Conservation (phyloP, 2,329 filamentous ascomycete genomes). For the Pseudocercospora ulei region DNA sequence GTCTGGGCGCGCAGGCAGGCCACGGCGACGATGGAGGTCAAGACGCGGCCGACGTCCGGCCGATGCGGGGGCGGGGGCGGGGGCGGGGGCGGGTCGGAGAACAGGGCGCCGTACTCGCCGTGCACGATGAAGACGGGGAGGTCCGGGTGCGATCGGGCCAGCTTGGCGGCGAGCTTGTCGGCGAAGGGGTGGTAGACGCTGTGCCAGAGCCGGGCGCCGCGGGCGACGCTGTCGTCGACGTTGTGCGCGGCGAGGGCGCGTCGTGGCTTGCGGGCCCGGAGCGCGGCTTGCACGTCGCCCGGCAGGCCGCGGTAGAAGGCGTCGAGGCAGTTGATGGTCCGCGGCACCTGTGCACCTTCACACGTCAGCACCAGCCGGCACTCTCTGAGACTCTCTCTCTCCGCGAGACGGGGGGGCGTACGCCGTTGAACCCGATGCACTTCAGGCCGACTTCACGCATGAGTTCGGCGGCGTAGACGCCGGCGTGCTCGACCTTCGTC, state of each 20-base stretch:
- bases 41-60: constrained; percentile 55
- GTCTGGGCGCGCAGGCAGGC: constrained; percentile 68
- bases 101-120: constrained; percentile 62
- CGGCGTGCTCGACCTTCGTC: constrained; percentile 27
- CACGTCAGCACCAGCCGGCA: too few species aligned
- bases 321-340: constrained; percentile 72
- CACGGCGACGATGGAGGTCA: constrained; percentile 65
- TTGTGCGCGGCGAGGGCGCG: constrained; percentile 36
- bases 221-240: constrained; percentile 46
- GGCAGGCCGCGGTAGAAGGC: constrained; percentile 59
- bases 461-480: constrained; percentile 53
- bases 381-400: too few species aligned
- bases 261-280: constrained; percentile 36
- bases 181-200: constrained; percentile 68
- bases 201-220: constrained; percentile 62
- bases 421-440: constrained; percentile 68
- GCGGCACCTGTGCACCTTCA: constrained; percentile 62
- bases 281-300: constrained; percentile 42
- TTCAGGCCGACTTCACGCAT: constrained; percentile 68
- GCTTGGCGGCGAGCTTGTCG: constrained; percentile 58
- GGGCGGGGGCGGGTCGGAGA: constrained; percentile 57
- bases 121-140: constrained; percentile 70
- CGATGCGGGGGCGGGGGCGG: constrained; percentile 22
- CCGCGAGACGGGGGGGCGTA: too few species aligned
- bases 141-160: constrained; percentile 69